These are phyloP conservation scores for Nitzschia putrida DNA, from an alignment of 108 stramenopile species.

Conservation along the genomic window DNA sequence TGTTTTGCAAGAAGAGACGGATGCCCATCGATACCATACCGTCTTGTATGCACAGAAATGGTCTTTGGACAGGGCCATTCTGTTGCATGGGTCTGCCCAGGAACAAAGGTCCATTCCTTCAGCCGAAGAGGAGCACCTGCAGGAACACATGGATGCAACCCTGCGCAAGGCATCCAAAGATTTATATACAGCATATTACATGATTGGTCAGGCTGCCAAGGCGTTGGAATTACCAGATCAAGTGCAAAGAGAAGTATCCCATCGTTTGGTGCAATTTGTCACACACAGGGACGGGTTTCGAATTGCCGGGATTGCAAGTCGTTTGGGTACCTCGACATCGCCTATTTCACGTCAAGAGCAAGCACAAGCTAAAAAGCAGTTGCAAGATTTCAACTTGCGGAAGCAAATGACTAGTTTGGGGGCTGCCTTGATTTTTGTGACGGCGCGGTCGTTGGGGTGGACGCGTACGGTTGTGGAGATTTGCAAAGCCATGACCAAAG, in stretches of 20 bases:
- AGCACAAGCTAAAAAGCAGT: conserved; percentile 15
- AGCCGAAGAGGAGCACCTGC: conserved; percentile 41
- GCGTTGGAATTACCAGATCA: conserved; percentile 40
- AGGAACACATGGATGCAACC: conserved; percentile 27
- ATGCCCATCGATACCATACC: conserved; percentile 32
- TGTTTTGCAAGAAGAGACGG: conserved; percentile 49
- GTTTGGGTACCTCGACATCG: conserved; percentile 18
- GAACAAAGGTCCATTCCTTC: conserved; percentile 12
- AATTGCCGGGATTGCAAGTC: conserved; percentile 51
- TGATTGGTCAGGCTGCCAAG: conserved; percentile 30
- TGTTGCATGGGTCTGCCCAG: conserved; percentile 35
- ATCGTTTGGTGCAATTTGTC: conserved; percentile 42
- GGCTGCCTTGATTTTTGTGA: conserved; percentile 53
- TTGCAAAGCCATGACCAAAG: conserved; percentile 32
- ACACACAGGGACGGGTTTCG: conserved; percentile 43
- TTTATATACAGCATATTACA: conserved; percentile 50
- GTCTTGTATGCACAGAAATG: conserved; percentile 56
- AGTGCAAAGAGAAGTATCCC: conserved; percentile 37
- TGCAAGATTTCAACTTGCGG: conserved; percentile 48
- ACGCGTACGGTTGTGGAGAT: conserved; percentile 48
- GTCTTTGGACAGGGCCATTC: conserved; percentile 59
- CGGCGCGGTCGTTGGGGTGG: conserved; percentile 39
- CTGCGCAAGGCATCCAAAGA: conserved; percentile 46
- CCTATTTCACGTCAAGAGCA: background rate
- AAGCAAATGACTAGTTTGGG: conserved; percentile 51